Evolutionary conservation across 495 filamentous ascomycete genomes (phyloP).

Genomic region (Astrothelium subdiscretum): DNA sequence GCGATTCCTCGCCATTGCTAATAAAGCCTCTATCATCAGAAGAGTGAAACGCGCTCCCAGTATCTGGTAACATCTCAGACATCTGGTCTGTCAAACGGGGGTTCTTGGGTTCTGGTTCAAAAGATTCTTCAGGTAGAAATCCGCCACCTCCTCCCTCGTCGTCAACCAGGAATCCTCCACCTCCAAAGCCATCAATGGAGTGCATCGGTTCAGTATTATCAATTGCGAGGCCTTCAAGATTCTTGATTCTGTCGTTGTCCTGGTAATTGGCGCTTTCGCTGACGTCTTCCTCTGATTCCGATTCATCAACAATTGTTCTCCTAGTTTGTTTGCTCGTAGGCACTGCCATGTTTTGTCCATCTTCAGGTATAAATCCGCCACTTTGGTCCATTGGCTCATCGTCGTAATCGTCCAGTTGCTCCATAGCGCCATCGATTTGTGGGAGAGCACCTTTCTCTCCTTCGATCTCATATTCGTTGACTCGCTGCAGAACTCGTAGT

Average conservation of each 20-base stretch:
- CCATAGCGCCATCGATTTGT: background rate
- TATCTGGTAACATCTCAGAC: background rate
- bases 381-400: conserved; percentile 12
- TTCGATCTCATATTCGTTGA: conserved; percentile 50
- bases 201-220: background rate
- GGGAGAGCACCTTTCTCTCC: conserved; percentile 26
- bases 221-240: background rate
- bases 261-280: background rate
- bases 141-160: conserved; percentile 9
- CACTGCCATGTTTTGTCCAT: background rate
- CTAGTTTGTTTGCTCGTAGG: background rate
- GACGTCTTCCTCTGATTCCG: background rate
- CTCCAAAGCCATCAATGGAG: conserved; percentile 3
- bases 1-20: background rate
- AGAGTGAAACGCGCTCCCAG: background rate
- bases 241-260: background rate
- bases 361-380: conserved; percentile 23
- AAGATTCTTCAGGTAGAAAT: conserved; percentile 8
- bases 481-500: conserved; percentile 65
- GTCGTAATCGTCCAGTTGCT: background rate
- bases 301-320: background rate
- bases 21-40: background rate
- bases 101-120: background rate
- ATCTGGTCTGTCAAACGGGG: background rate
- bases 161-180: conserved; percentile 13